Base-by-base conservation (phyloP, 345 rosid genomes). In the Camelina laxa region DNA sequence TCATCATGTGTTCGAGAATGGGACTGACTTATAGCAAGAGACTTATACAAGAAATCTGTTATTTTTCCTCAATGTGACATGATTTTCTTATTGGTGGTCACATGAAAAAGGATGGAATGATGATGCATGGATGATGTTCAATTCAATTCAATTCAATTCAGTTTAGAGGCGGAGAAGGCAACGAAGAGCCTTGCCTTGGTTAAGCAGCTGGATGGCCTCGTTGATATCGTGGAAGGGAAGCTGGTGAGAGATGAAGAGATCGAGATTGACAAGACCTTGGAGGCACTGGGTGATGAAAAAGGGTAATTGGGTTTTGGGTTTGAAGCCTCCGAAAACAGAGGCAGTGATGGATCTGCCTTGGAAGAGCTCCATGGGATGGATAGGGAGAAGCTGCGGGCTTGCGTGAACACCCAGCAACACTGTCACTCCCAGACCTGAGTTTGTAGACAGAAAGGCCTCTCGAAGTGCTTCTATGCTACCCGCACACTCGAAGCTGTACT, bases 401-500 rank as follows among this genome's bases (percentile, higher is more conserved):
- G 33, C 0, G 9, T 79, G 67, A 10, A 31, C 60, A 57, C 84
- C 88, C 47, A 88, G 70, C 27, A 71, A 35, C n/a, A 87, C 74
- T 38, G 71, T 79, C 36, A 80, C 79, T 36, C 93, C 96, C 30
- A 21, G 71, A 61, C 93, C 93, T 80, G 80, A 19, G 79, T 84
- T 81, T 41, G 88, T 75, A 54, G 90, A 76, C 33, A 69, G 60
- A 22, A 91, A 63, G 31, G 89, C 91, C 65, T 89, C 69, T 71
- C 82, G 75, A 41, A 83, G 20, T 57, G 88, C 79, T 12, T 65
- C 30, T 2, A 79, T 13, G 10, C 22, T 76, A 10, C 90, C 96
- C 4, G 81, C 75, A 78, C 96, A 91, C 65, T 88, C 91, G 39
- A 91, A 82, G 84, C 90, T 75, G 57, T 76, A 87, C 72, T 88